Percentiles rank a stretch among this genome's conserved stretches.
These are phyloP conservation scores for Fusarium floridanum DNA, from an alignment of 2,329 filamentous ascomycete species.

Conservation along the genomic window DNA sequence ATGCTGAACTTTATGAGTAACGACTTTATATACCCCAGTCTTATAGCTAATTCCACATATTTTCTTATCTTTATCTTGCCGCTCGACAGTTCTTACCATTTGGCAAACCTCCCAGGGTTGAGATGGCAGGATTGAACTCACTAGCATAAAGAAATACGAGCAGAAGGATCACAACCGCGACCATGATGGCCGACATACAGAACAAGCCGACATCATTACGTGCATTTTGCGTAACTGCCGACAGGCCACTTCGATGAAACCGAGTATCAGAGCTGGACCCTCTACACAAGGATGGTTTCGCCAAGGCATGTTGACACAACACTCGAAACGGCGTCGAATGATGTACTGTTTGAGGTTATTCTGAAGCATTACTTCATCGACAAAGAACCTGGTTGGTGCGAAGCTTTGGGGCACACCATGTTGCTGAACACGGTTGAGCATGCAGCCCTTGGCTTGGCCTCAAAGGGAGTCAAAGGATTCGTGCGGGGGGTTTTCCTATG, in stretches of 20 bases:
- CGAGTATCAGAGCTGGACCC: background rate
- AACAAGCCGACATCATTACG: background rate
- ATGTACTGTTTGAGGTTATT: background rate
- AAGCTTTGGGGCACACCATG: background rate
- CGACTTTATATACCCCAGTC: slow-evolving; percentile 39
- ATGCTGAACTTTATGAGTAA: slow-evolving; percentile 34
- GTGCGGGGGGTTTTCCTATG: too few species aligned
- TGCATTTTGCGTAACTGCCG: background rate
- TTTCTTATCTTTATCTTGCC: background rate
- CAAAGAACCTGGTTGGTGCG: background rate
- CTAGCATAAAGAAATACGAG: background rate
- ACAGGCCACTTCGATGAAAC: background rate
- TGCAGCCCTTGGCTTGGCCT: too few species aligned
- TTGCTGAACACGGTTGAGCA: background rate
- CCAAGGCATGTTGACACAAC: background rate
- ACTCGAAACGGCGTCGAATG: background rate
- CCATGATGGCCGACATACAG: background rate
- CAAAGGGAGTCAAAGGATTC: too few species aligned
- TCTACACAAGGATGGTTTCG: background rate
- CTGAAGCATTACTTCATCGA: background rate
- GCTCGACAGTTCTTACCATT: background rate
- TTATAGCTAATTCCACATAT: slow-evolving; percentile 32
- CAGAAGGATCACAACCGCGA: background rate
- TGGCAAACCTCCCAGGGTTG: background rate
- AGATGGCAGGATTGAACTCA: too few species aligned